Conservation (phyloP, 108 stramenopile species). For the Conticribra guillardii region DNA sequence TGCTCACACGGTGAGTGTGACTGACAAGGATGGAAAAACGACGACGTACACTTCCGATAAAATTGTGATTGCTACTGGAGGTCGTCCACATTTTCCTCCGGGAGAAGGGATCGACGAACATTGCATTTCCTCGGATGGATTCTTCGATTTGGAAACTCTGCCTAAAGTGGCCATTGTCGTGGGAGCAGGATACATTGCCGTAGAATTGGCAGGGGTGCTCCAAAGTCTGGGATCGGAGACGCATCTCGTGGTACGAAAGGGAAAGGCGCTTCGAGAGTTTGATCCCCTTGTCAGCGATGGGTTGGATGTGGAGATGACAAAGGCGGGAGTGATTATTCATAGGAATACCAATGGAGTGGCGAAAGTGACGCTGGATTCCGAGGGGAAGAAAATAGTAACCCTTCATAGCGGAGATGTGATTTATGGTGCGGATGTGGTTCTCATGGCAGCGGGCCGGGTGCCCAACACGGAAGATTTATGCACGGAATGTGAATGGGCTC, state of each 20-base stretch:
- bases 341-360: slow-evolving; percentile 71
- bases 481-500: slow-evolving; percentile 54
- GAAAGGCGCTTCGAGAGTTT: slow-evolving; percentile 75
- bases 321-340: slow-evolving; percentile 73
- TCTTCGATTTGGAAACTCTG: slow-evolving; percentile 90
- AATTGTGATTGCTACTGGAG: slow-evolving; percentile 93
- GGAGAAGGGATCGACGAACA: slow-evolving; percentile 77
- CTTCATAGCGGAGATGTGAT: slow-evolving; percentile 62
- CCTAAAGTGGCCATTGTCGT: slow-evolving; percentile 91
- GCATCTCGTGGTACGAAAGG: slow-evolving; percentile 67
- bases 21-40: slow-evolving; percentile 14
- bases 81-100: slow-evolving; percentile 70
- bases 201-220: slow-evolving; percentile 93
- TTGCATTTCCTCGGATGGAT: slow-evolving; percentile 87
- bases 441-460: slow-evolving; percentile 83
- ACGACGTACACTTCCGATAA: slow-evolving; percentile 57
- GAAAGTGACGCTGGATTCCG: slow-evolving; percentile 54
- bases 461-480: slow-evolving; percentile 51
- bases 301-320: slow-evolving; percentile 74
- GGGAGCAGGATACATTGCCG: slow-evolving; percentile 98
- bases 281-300: slow-evolving; percentile 81
- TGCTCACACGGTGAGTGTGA: slow-evolving; percentile 61
- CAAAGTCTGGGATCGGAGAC: slow-evolving; percentile 79
- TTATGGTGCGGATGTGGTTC: slow-evolving; percentile 73
- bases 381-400: slow-evolving; percentile 65